Conservation (phyloP, 805 yeast species). For the Kuraishia capsulata region DNA sequence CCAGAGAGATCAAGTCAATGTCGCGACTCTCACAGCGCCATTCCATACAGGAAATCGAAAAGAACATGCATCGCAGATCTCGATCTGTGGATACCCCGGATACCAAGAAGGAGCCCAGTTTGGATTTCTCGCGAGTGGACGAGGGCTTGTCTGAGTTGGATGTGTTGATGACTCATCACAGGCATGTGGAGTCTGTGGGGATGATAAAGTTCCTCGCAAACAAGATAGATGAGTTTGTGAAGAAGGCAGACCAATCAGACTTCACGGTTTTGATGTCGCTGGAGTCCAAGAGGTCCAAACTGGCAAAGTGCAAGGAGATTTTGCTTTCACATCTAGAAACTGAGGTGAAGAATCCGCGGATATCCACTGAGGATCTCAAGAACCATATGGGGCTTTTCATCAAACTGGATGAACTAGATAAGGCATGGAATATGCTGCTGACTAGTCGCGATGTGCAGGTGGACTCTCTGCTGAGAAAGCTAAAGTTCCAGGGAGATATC, state of each 20-base stretch:
- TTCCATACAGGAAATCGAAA: conserved; percentile 46
- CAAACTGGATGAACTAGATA: conserved; percentile 32
- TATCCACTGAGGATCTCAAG: conserved; percentile 10
- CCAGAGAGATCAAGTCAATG: conserved; percentile 32
- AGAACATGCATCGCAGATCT: conserved; percentile 53
- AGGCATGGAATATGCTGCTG: conserved; percentile 40
- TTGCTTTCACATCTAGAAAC: conserved; percentile 4
- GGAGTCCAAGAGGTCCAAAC: conserved; percentile 5
- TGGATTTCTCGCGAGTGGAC: conserved; percentile 21
- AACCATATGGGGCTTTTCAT: conserved; percentile 19
- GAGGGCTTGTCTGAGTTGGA: conserved; percentile 42
- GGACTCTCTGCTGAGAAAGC: conserved; percentile 34
- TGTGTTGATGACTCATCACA: conserved; percentile 37
- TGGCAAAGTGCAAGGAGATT: conserved; percentile 9
- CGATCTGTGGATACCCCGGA: conserved; percentile 35
- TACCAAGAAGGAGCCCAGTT: conserved; percentile 5
- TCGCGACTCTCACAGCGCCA: conserved; percentile 26
- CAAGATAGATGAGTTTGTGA: conserved; percentile 8
- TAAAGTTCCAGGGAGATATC: conserved; percentile 48
- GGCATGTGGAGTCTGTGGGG: conserved; percentile 33
- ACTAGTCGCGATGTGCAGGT: conserved; percentile 38
- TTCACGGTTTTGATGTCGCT: background rate
- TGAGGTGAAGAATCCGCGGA: conserved; percentile 22
- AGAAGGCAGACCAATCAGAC: background rate
- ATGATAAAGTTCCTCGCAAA: conserved; percentile 14